Base-by-base conservation (phyloP, 2,329 filamentous ascomycete species). In the Neonectria coccinea region DNA sequence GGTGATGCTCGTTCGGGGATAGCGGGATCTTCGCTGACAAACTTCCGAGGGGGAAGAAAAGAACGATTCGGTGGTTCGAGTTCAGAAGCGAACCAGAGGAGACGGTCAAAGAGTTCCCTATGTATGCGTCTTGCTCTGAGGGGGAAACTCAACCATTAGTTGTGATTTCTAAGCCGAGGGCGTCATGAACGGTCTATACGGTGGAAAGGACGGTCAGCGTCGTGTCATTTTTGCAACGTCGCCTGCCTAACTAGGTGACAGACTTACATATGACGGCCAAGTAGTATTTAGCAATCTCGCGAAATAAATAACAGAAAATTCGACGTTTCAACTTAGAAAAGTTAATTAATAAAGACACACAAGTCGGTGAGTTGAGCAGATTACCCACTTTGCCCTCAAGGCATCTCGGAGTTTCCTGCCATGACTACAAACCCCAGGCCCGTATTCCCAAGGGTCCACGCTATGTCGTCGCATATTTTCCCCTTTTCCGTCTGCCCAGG, bases 1-100 rank as follows among this genome's bases (percentile, higher is more conserved):
- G 48, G 42, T 44, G 51, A 58, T 47, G 39, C 61, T 64, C 20
- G 25, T 59, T 64, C 33, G 10, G 61, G 61, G 36, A 59, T 64
- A 59, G 61, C 33, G 61, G 29, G 27, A 50, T 31, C 18, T 29
- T 10, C 3, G 39, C 41, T 47, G 39, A 47, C n/a, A 39, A 48
- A 44, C 11, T 27, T n/a, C 18, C 16, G 29, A 25, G 25, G 22
- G 41, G 22, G 29, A 5, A 48, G 10, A 10, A n/a, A 27, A 33
- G 33, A n/a, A 20, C 16, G 11, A 42, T 20, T 45, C 6, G 42
- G 7, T 20, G 29, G 16, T 39, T 39, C 12, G 47, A 50, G 29
- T 51, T 51, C 5, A 29, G 39, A 16, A 18, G 16, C 48, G 14
- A 51, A 14, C 53, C 25, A 45, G 16, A 29, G 11, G 33, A 16